phyloP scores from a whole-genome alignment of 2,329 filamentous ascomycete genomes.

The Gaeumannomyces tritici region DNA sequence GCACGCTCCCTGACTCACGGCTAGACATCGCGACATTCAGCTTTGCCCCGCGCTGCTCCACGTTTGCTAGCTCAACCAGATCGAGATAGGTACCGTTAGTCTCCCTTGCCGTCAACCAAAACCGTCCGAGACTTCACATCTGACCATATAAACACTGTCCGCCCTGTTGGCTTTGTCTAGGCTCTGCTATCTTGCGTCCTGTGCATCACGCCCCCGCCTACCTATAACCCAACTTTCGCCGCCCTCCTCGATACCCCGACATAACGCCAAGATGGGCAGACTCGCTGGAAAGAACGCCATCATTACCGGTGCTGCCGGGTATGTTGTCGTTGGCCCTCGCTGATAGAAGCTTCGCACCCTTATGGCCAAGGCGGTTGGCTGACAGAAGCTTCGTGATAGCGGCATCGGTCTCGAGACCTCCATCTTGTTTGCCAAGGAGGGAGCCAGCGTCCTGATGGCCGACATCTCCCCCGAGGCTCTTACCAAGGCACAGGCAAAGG shows the following conservation, averaged over 20 bases:
- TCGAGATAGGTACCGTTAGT: neutral
- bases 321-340: constrained; percentile 24
- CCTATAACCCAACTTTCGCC: neutral
- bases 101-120: neutral
- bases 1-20: neutral
- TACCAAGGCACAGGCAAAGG: constrained; percentile 64
- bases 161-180: neutral
- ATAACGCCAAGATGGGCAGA: neutral
- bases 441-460: constrained; percentile 74
- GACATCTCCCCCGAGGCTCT: constrained; percentile 76
- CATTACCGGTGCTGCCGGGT: constrained; percentile 82
- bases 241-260: neutral
- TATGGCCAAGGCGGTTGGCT: neutral
- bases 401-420: constrained; percentile 89
- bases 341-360: neutral
- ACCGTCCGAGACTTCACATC: no score
- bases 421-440: constrained; percentile 84
- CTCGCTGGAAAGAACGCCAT: constrained; percentile 55
- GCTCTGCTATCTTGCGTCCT: neutral
- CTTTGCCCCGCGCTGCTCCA: neutral
- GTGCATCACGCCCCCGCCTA: neutral
- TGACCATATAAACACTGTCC: neutral
- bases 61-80: neutral
- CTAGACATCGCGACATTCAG: neutral
- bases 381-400: constrained; percentile 30